Percentiles rank a stretch among this genome's conserved stretches.
phyloP scores from a whole-genome alignment of 2,329 filamentous ascomycete species.

The Dothistroma septosporum region DNA sequence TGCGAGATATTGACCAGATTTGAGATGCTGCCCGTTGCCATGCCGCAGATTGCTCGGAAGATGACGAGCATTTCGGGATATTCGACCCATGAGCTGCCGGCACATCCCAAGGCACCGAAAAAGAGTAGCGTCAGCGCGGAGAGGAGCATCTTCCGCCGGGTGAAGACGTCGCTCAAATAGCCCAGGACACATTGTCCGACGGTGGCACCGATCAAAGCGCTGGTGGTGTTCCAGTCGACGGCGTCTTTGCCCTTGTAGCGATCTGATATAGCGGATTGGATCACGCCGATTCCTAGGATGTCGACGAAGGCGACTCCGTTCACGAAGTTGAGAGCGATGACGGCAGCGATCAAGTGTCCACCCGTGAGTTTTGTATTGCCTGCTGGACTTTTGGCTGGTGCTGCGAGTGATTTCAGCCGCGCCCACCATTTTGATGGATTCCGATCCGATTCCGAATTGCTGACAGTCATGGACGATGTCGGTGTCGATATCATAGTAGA shows the following conservation, averaged over 20 bases:
- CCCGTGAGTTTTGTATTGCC: background rate
- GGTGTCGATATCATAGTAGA: background rate
- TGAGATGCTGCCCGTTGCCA: slow-evolving; percentile 21
- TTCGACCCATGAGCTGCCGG: slow-evolving; percentile 5
- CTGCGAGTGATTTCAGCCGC: background rate
- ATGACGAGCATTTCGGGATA: slow-evolving; percentile 10
- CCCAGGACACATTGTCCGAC: slow-evolving; percentile 23
- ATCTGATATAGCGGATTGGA: slow-evolving; percentile 13
- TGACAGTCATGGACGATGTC: too few relatives aligned
- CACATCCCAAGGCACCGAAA: slow-evolving; percentile 10
- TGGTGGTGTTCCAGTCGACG: slow-evolving; percentile 21
- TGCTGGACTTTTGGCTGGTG: background rate
- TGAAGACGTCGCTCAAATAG: slow-evolving; percentile 24
- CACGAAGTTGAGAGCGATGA: slow-evolving; percentile 13
- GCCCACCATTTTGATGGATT: background rate
- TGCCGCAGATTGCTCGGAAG: slow-evolving; percentile 16
- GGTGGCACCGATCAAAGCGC: slow-evolving; percentile 16
- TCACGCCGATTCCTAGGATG: slow-evolving; percentile 14
- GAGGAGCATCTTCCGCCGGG: slow-evolving; percentile 21
- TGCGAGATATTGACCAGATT: slow-evolving; percentile 26
- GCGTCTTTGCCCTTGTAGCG: slow-evolving; percentile 15
- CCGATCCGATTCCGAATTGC: background rate
- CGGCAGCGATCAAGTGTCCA: background rate
- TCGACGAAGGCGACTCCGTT: slow-evolving; percentile 16
- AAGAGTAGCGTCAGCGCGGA: slow-evolving; percentile 8